These are phyloP conservation scores for Yamadazyma atlantica DNA, from an alignment of 1,139 yeast species.

Conservation along the genomic window DNA sequence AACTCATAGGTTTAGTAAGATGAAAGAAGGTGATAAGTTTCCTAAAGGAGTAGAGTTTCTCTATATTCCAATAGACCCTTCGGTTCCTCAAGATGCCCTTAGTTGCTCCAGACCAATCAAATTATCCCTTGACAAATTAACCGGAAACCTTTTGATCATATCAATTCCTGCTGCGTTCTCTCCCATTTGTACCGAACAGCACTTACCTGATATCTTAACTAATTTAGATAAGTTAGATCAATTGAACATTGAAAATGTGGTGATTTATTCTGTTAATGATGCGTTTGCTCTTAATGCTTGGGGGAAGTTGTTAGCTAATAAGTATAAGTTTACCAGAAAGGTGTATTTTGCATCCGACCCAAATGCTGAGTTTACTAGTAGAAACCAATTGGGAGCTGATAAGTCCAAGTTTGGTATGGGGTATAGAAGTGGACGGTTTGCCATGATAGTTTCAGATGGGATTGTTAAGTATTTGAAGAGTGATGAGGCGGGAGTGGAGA, in stretches of 20 bases:
- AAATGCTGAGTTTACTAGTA: conserved; percentile 59
- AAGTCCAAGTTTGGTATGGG: conserved; percentile 45
- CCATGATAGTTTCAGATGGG: conserved; percentile 48
- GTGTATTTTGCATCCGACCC: conserved; percentile 77
- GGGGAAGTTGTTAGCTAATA: conserved; percentile 16
- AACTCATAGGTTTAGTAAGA: no score
- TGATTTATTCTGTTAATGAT: conserved; percentile 17
- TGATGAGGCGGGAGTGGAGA: conserved; percentile 22
- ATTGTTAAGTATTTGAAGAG: conserved; percentile 14
- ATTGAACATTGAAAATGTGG: conserved; percentile 14
- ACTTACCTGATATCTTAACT: conserved; percentile 72
- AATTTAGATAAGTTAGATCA: conserved; percentile 47
- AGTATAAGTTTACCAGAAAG: conserved; percentile 14
- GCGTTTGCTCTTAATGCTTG: conserved; percentile 35
- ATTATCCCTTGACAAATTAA: conserved; percentile 21
- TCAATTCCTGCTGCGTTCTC: conserved; percentile 93
- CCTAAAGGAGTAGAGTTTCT: conserved; percentile 55
- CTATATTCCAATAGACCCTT: conserved; percentile 52
- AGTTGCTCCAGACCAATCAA: conserved; percentile 47
- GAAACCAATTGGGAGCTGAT: conserved; percentile 40
- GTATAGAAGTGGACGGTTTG: conserved; percentile 75
- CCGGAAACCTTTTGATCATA: conserved; percentile 59
- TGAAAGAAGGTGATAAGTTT: conserved; percentile 33
- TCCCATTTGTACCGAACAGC: conserved; percentile 82
- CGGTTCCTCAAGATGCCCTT: conserved; percentile 34